Percentiles rank a stretch among this genome's conserved stretches.
These are phyloP conservation scores for Leishmania mexicana DNA, from an alignment of 208 protist species.

Conservation along the genomic window DNA sequence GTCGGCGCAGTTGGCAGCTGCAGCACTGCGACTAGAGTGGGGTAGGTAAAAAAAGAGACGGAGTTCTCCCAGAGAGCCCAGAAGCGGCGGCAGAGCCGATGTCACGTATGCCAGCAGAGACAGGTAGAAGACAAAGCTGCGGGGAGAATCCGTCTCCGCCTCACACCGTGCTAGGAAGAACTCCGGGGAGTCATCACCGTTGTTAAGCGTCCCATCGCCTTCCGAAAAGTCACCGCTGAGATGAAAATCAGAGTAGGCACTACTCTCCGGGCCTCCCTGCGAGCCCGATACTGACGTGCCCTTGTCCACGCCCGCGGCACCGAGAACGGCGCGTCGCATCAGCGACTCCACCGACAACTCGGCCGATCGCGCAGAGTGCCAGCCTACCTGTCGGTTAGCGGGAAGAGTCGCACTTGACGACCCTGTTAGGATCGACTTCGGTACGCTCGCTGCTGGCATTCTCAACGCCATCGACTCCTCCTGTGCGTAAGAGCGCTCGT, in stretches of 20 bases:
- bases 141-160: slow-evolving; percentile 11
- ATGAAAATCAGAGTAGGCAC: background rate
- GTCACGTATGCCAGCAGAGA: slow-evolving; percentile 30
- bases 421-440: background rate
- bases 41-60: slow-evolving; percentile 22
- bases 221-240: background rate
- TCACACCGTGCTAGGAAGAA: slow-evolving; percentile 26
- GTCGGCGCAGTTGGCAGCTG: background rate
- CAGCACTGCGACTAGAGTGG: background rate
- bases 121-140: slow-evolving; percentile 33
- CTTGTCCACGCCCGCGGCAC: background rate
- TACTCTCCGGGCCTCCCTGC: background rate
- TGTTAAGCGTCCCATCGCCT: background rate
- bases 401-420: background rate
- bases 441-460: background rate
- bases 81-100: slow-evolving; percentile 27
- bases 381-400: background rate
- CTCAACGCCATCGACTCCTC: background rate
- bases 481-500: background rate
- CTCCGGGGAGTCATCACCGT: background rate
- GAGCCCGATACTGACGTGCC: background rate
- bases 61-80: slow-evolving; percentile 24
- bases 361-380: background rate
- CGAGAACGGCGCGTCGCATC: background rate
- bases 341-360: slow-evolving; percentile 7